These are phyloP conservation scores for Xylariaceae sp. DNA, from an alignment of 2,329 filamentous ascomycete genomes.

Conservation along the genomic window DNA sequence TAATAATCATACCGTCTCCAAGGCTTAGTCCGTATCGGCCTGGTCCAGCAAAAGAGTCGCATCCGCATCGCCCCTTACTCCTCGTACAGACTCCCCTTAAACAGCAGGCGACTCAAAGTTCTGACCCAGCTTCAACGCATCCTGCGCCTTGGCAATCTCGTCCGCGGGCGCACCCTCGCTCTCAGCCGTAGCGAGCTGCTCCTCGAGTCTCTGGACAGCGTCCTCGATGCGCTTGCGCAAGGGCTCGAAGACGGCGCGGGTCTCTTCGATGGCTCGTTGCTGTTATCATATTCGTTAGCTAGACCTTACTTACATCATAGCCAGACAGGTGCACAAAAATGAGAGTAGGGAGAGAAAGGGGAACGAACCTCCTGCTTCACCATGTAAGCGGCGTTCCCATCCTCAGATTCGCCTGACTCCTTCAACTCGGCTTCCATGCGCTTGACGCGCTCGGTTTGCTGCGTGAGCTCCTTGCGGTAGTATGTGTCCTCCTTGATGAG, in stretches of 20 bases:
- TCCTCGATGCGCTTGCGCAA: slow-evolving; percentile 66
- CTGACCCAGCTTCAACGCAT: slow-evolving; percentile 48
- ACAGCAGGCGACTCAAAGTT: slow-evolving; percentile 29
- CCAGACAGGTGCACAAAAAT: not conserved
- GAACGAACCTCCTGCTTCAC: slow-evolving; percentile 77
- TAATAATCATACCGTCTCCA: not conserved
- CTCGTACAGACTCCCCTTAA: slow-evolving; percentile 8
- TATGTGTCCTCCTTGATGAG: slow-evolving; percentile 87
- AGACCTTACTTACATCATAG: not conserved
- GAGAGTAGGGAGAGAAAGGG: not conserved
- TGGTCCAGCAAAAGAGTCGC: not conserved
- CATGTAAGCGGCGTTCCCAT: slow-evolving; percentile 71
- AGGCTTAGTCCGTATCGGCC: too few species aligned
- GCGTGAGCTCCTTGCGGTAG: slow-evolving; percentile 78
- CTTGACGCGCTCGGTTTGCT: slow-evolving; percentile 67
- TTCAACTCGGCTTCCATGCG: slow-evolving; percentile 59
- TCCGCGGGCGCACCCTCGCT: slow-evolving; percentile 41
- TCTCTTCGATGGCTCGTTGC: slow-evolving; percentile 81
- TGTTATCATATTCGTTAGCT: slow-evolving; percentile 34
- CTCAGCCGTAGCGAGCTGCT: slow-evolving; percentile 63
- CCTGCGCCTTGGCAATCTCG: slow-evolving; percentile 52
- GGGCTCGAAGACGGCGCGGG: slow-evolving; percentile 71
- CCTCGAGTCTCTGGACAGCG: slow-evolving; percentile 67
- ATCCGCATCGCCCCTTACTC: not conserved
- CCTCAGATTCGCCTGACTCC: slow-evolving; percentile 32